A percentile compares a stretch with the other conserved stretches of the same genome.
phyloP scores from a whole-genome alignment of 495 filamentous ascomycete species.

The Podospora conica region DNA sequence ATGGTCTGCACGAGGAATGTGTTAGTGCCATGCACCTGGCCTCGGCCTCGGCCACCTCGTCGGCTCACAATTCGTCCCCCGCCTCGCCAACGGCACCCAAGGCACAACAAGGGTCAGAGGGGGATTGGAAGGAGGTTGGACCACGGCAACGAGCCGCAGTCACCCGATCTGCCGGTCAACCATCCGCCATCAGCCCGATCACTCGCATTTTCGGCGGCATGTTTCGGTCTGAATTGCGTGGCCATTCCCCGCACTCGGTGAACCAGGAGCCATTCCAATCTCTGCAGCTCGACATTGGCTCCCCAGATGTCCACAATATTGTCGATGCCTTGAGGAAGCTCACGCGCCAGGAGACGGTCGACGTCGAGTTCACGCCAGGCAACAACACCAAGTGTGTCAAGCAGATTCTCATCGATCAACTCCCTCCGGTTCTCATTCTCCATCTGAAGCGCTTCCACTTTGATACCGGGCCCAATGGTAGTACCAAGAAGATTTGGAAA shows the following conservation, averaged over 20 bases:
- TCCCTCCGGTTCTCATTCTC: conserved; percentile 88
- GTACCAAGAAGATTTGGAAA: conserved; percentile 98
- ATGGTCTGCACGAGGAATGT: conserved; percentile 91
- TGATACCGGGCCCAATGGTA: conserved; percentile 62
- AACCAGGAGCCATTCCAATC: conserved; percentile 92
- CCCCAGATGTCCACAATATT: conserved; percentile 79
- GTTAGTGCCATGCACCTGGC: conserved; percentile 61
- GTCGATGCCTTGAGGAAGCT: conserved; percentile 82
- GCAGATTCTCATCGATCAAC: conserved; percentile 88
- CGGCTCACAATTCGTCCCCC: conserved; percentile 32
- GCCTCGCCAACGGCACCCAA: conserved; percentile 30
- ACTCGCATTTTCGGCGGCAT: conserved; percentile 94
- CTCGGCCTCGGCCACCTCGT: conserved; percentile 35
- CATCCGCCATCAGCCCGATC: conserved; percentile 69
- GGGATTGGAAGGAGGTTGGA: conserved; percentile 90
- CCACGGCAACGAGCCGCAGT: conserved; percentile 81
- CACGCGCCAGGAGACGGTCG: conserved; percentile 74
- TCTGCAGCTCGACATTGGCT: conserved; percentile 87
- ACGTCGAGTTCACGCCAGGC: conserved; percentile 76
- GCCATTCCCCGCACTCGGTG: conserved; percentile 82
- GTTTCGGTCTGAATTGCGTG: conserved; percentile 79
- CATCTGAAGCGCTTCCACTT: conserved; percentile 98
- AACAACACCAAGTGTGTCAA: conserved; percentile 75
- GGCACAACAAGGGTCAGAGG: conserved; percentile 36
- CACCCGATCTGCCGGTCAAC: conserved; percentile 79